Evolutionary conservation across 2,329 filamentous ascomycete species (phyloP), one percentile per base, ranked within the genome.

Genomic region (Tolypocladium inflatum): DNA sequence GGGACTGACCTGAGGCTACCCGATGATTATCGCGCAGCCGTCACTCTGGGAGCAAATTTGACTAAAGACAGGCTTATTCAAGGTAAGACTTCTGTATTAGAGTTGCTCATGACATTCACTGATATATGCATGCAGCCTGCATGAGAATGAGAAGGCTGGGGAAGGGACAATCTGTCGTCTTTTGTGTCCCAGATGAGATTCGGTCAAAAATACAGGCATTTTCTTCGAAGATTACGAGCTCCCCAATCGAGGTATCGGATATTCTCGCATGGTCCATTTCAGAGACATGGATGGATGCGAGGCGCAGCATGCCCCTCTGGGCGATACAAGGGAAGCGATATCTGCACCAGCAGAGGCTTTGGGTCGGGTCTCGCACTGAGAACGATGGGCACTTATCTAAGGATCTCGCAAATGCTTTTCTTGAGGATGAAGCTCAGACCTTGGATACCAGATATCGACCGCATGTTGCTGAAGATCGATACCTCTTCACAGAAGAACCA

Each of bases 1-100:
- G 88, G 88, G 0, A 89, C 80, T 0, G 87, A 91, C 61, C 65
- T 91, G 2, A 79, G 78, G 26, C 68, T 90, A 1, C 87, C 85
- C 0, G 48, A 56, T 0, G 2, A 78, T 10, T 86, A 84, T 61
- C 73, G 82, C 1, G 89, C 86, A 0, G 84, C 83, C 0, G 82
- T 91, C 0, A 90, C 86, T 0, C 68, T 92, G 0, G 87, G 87
- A 0, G 75, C 83, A 0, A 73, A 74, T 8, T 63, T 90, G 1
- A 86, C 83, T 0, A 91, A 91, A 63, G 88, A 91, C 60, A 73
- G 79, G 35, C 68, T 90, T 0, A 80, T 85, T 0, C 87, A 91
- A 79, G 86, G 83, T 84, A 72, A 66, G 75, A 60, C 23, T 7
- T 50, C 8, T 33, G 48, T 37, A 37, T 53, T 21, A 53, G 15